These are phyloP conservation scores for Cudoniella acicularis DNA, from an alignment of 495 filamentous ascomycete genomes.

Conservation along the genomic window DNA sequence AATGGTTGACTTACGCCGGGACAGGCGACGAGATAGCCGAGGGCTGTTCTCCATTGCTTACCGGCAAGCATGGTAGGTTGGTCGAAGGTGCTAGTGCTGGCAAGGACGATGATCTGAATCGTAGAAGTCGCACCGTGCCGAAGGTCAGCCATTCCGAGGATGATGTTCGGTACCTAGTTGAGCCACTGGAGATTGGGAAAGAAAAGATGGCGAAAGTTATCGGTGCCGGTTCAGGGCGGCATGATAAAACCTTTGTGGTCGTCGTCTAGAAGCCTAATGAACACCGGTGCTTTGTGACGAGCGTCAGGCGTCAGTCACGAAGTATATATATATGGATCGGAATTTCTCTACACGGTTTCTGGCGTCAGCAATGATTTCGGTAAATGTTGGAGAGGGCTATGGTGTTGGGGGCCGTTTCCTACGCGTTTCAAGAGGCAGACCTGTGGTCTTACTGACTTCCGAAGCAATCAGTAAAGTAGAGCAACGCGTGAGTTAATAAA, in stretches of 20 bases:
- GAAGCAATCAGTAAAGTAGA: neutral
- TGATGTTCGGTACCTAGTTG: neutral
- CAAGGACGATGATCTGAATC: neutral
- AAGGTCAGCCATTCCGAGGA: neutral
- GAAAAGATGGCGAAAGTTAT: conserved; percentile 4
- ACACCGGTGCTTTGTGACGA: neutral
- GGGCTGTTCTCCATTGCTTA: neutral
- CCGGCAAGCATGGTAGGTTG: neutral
- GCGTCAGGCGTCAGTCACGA: too few relatives aligned
- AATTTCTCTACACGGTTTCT: neutral
- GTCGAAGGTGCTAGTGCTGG: neutral
- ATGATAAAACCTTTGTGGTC: neutral
- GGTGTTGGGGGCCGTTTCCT: neutral
- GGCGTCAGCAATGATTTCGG: neutral
- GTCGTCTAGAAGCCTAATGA: neutral
- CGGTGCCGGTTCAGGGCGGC: neutral
- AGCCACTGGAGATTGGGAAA: neutral
- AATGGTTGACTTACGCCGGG: neutral
- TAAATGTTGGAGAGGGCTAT: neutral
- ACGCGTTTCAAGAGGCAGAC: neutral
- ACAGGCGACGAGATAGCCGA: neutral
- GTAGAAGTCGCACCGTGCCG: neutral
- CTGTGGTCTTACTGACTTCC: neutral
- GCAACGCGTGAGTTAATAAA: neutral
- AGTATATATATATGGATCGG: neutral